Evolutionary conservation across 2,329 filamentous ascomycete species (phyloP).

Genomic region (Emydomyces testavorans): DNA sequence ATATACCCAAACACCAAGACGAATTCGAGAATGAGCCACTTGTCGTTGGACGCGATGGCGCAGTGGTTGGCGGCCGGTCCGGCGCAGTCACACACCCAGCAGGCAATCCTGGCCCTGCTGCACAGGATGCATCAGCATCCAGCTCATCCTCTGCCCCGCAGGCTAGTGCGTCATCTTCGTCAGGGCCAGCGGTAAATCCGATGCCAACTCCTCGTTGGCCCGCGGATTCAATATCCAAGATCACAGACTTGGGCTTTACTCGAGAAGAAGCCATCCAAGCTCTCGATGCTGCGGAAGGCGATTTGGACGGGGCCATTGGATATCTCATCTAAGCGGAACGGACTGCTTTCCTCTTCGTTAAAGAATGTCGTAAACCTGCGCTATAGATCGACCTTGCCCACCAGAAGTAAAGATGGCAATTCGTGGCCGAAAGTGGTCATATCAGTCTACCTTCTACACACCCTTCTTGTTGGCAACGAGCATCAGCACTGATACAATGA

Average conservation of each 20-base stretch:
- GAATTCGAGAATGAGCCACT: conserved; percentile 69
- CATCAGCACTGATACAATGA: no score
- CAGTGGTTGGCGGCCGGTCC: conserved; percentile 69
- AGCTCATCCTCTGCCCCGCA: background rate
- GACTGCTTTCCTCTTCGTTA: background rate
- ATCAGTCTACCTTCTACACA: no score
- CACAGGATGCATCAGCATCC: background rate
- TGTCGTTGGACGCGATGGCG: conserved; percentile 75
- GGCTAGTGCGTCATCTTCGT: background rate
- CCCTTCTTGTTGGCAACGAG: no score
- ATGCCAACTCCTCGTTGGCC: conserved; percentile 31
- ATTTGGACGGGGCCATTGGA: conserved; percentile 78
- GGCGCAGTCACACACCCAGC: conserved; percentile 48
- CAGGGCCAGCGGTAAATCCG: background rate
- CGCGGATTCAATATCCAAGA: conserved; percentile 59
- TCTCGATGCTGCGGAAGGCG: conserved; percentile 68
- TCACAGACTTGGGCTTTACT: conserved; percentile 67
- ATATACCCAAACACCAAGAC: conserved; percentile 70
- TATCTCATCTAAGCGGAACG: conserved; percentile 49
- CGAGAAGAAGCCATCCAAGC: conserved; percentile 66
- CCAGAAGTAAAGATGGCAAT: no score
- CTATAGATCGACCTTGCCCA: no score
- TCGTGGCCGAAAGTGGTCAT: no score
- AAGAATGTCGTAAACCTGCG: no score
- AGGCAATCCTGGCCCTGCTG: conserved; percentile 14